Conservation (phyloP, 345 rosid genomes). For the Anacardium occidentale region DNA sequence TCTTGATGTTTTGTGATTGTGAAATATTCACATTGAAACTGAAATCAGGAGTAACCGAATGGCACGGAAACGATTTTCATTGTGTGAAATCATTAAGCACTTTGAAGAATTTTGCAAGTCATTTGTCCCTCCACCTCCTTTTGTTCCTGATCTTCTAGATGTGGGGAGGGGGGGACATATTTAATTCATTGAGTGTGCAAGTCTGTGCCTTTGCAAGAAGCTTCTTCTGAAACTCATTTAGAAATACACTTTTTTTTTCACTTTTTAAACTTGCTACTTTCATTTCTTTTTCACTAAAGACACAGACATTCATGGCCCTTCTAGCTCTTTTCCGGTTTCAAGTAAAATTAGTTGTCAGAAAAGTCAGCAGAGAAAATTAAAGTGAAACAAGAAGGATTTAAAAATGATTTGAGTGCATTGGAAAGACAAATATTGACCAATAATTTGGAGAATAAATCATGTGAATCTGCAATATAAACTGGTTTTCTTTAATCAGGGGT, state of each 20-base stretch:
- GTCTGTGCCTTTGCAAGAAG: slow-evolving; percentile 12
- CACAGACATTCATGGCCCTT: slow-evolving; percentile 20
- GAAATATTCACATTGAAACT: background rate
- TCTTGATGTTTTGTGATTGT: too few relatives aligned
- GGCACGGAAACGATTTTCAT: background rate
- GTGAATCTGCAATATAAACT: too few relatives aligned
- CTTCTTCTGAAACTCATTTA: slow-evolving; percentile 16
- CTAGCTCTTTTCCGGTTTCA: background rate
- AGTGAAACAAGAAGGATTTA: too few relatives aligned
- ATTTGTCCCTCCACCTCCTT: slow-evolving; percentile 8
- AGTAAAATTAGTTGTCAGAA: background rate
- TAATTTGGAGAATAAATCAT: too few relatives aligned
- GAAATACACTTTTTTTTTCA: too few relatives aligned
- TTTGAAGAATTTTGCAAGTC: background rate
- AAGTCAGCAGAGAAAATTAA: background rate
- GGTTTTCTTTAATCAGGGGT: too few relatives aligned
- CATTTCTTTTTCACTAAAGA: background rate
- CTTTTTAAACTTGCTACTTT: background rate
- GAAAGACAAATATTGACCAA: too few relatives aligned
- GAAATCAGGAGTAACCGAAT: background rate
- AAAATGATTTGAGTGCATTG: too few relatives aligned
- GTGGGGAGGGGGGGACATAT: background rate
- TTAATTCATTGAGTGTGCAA: background rate
- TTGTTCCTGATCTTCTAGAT: background rate
- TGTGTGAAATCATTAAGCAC: background rate